Conservation (phyloP, 345 rosid genomes). For the Euphorbia lathyris region DNA sequence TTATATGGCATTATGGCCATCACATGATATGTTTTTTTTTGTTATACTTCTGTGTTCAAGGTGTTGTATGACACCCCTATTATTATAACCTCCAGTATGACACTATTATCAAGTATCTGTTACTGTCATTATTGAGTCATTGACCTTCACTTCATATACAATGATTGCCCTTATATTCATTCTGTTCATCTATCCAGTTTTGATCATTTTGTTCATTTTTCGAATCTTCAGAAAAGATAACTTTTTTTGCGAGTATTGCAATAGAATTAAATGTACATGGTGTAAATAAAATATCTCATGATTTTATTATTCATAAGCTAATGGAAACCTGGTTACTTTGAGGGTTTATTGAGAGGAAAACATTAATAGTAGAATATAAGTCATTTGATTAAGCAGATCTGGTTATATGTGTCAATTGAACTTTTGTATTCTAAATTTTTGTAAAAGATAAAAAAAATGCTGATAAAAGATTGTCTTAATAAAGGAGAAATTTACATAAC, state of each 20-base stretch:
- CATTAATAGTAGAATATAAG: neutral
- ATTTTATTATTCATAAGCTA: neutral
- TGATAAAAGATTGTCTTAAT: neutral
- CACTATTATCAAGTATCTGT: neutral
- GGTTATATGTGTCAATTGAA: neutral
- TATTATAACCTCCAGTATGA: neutral
- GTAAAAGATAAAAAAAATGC: conserved; percentile 1
- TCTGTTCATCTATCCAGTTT: neutral
- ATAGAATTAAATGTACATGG: neutral
- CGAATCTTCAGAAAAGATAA: neutral
- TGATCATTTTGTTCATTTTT: neutral
- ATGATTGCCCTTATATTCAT: neutral
- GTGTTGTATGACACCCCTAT: neutral
- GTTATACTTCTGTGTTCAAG: neutral
- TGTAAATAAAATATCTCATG: neutral
- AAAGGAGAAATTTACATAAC: neutral
- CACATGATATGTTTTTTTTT: neutral
- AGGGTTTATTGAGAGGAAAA: neutral
- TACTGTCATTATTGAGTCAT: neutral
- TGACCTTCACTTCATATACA: neutral
- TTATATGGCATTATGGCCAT: neutral
- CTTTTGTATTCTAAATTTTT: neutral
- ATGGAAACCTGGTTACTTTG: neutral
- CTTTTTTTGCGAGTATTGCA: no score
- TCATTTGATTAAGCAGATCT: neutral